A percentile compares a stretch with the other conserved stretches of the same genome.
These are phyloP conservation scores for Pythium sukuiense DNA, from an alignment of 352 stramenopile genomes.

Conservation along the genomic window DNA sequence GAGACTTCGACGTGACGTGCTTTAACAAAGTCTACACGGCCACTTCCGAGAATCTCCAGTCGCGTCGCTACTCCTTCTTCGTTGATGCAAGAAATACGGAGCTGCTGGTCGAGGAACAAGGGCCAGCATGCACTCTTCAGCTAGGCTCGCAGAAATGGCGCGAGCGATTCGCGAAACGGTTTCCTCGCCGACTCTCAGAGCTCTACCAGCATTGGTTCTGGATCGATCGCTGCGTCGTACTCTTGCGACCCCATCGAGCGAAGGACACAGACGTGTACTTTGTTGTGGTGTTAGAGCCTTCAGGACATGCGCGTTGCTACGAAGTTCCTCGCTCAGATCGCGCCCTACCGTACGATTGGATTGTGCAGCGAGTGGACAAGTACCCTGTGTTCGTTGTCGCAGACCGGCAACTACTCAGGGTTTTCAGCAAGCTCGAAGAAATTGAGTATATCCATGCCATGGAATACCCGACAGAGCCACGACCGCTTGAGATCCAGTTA, in stretches of 20 bases:
- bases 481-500: slow-evolving; percentile 37
- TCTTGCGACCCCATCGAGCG: slow-evolving; percentile 28
- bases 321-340: slow-evolving; percentile 38
- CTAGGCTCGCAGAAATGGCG: slow-evolving; percentile 35
- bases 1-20: slow-evolving; percentile 54
- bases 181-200: slow-evolving; percentile 32
- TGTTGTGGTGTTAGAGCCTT: slow-evolving; percentile 23
- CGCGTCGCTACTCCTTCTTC: slow-evolving; percentile 42
- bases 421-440: slow-evolving; percentile 50
- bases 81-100: slow-evolving; percentile 18
- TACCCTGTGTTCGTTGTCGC: slow-evolving; percentile 35
- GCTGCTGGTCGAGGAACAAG: slow-evolving; percentile 39
- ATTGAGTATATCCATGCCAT: slow-evolving; percentile 34
- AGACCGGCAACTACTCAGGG: slow-evolving; percentile 8
- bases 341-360: slow-evolving; percentile 9
- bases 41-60: slow-evolving; percentile 28
- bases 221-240: slow-evolving; percentile 39
- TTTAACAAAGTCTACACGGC: slow-evolving; percentile 31
- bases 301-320: slow-evolving; percentile 26
- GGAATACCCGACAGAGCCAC: slow-evolving; percentile 20
- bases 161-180: slow-evolving; percentile 14
- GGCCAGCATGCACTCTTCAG: slow-evolving; percentile 29
- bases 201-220: slow-evolving; percentile 59
- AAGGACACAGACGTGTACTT: slow-evolving; percentile 23
- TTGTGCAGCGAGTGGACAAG: slow-evolving; percentile 12